Evolutionary conservation across 345 rosid species (phyloP).

Genomic region (Gossypium anomalum): DNA sequence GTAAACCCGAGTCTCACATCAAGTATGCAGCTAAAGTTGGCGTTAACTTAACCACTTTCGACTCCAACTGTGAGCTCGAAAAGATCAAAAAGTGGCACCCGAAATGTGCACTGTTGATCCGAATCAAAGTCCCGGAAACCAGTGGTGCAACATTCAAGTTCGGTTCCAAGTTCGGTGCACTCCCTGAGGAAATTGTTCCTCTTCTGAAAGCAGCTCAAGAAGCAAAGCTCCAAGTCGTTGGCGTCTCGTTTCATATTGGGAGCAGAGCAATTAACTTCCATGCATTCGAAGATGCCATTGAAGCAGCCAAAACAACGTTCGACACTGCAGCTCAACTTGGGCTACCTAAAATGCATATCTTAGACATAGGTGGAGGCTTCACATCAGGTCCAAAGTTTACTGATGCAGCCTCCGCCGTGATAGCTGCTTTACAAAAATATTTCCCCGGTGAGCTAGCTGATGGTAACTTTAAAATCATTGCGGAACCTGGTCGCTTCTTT

Average conservation of each 20-base stretch:
- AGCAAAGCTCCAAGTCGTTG: constrained; percentile 14
- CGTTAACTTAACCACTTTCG: constrained; percentile 31
- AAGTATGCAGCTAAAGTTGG: constrained; percentile 30
- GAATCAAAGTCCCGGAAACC: constrained; percentile 19
- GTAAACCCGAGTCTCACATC: constrained; percentile 30
- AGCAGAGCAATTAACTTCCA: constrained; percentile 12
- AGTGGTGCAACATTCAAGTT: constrained; percentile 4
- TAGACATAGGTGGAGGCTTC: constrained; percentile 33
- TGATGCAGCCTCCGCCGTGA: constrained; percentile 15
- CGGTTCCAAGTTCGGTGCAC: constrained; percentile 27
- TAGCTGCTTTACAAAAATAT: constrained; percentile 14
- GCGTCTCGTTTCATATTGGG: constrained; percentile 32
- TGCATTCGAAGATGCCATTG: constrained; percentile 23
- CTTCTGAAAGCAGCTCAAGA: constrained; percentile 25
- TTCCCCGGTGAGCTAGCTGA: constrained; percentile 4
- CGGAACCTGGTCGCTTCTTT: constrained; percentile 36
- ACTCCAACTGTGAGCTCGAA: constrained; percentile 25
- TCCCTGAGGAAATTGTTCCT: constrained; percentile 15
- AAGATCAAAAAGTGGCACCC: constrained; percentile 33
- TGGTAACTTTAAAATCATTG: constrained; percentile 12
- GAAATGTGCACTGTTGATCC: constrained; percentile 19
- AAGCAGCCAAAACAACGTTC: constrained; percentile 24
- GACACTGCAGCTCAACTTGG: constrained; percentile 21
- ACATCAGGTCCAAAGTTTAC: constrained; percentile 16
- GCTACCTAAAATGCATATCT: constrained; percentile 19